Evolutionary conservation across 140 eudicot species (phyloP), one percentile per base, ranked within the genome.

Genomic region (Senecio squalidus): DNA sequence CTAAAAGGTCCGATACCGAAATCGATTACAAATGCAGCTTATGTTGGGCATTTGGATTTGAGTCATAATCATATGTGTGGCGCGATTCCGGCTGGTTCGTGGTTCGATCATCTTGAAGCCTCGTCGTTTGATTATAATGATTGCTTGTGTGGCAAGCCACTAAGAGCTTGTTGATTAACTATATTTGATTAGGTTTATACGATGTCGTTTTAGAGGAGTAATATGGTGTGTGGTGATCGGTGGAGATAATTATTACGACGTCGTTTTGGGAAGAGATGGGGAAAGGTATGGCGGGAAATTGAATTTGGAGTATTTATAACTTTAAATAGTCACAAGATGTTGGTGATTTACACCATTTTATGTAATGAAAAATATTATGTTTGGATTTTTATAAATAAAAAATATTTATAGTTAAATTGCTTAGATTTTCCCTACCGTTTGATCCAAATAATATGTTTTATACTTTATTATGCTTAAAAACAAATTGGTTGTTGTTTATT

Each of bases 31-130:
- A 53, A 74, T 36, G 96, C 94, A 9, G 18, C 82, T 1, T 91
- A 48, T 27, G 47, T 91, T 33, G 98, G 98, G 3, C 96, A 91
- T 53, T 62, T 91, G 14, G 98, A 91, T 67, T 54, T 91, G 39
- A 91, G 98, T 68, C 88, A 91, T 58, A 91, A 91, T 49, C 94
- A 81, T 26, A 74, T 90, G 18, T 90, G 97, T 44, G 97, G 97
- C 26, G 70, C 62, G 60, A 90, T 90, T 36, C 97, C 97, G 47
- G 74, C 58, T 0, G 96, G 86, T 10, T 52, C 88, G 10, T 87
- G 92, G 61, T 86, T 81, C 39, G 94, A 90, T 68, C 95, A 78
- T 62, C 94, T 85, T 29, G 89, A 81, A 52, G 89, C 81, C 30
- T 24, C 83, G 41, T 81, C 94, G 30, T 85, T 85, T 60, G 34